phyloP scores from a whole-genome alignment of 2,329 filamentous ascomycete species.

The Myriosclerotinia duriaeana region DNA sequence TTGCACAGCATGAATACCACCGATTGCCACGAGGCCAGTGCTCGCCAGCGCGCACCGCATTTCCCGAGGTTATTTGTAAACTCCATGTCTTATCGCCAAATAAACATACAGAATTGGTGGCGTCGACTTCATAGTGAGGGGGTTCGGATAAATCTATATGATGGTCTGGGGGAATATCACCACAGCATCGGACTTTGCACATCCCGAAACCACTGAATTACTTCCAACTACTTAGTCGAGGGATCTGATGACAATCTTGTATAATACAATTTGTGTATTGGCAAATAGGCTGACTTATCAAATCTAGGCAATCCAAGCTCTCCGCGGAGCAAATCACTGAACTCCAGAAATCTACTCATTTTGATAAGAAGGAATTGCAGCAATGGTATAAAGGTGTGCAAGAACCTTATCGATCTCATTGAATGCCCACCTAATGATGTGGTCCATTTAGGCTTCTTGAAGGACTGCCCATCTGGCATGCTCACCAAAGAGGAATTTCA shows the following conservation, averaged over 20 bases:
- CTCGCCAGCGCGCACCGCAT: constrained; percentile 11
- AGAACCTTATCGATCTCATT: constrained; percentile 20
- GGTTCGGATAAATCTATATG: neutral
- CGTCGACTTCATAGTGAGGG: neutral
- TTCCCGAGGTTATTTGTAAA: constrained; percentile 1
- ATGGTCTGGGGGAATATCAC: neutral
- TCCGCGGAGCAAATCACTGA: constrained; percentile 94
- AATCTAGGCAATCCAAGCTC: constrained; percentile 88
- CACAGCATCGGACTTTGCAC: neutral
- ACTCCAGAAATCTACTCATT: constrained; percentile 94
- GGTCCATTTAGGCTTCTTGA: constrained; percentile 74
- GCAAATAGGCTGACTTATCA: constrained; percentile 17
- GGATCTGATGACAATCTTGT: neutral
- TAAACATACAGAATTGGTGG: neutral
- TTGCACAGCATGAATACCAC: constrained; percentile 10
- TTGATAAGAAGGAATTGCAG: constrained; percentile 99
- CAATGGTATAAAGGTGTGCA: constrained; percentile 98
- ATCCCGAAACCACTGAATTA: neutral
- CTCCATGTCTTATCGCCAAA: neutral
- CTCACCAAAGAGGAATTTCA: constrained; percentile 98
- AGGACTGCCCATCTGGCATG: constrained; percentile 96
- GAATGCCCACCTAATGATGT: constrained; percentile 24
- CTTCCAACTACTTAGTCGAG: neutral
- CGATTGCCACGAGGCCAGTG: constrained; percentile 18
- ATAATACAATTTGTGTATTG: neutral